Evolutionary conservation across 2,329 filamentous ascomycete species (phyloP).

Genomic region (Beauveria brongniartii): DNA sequence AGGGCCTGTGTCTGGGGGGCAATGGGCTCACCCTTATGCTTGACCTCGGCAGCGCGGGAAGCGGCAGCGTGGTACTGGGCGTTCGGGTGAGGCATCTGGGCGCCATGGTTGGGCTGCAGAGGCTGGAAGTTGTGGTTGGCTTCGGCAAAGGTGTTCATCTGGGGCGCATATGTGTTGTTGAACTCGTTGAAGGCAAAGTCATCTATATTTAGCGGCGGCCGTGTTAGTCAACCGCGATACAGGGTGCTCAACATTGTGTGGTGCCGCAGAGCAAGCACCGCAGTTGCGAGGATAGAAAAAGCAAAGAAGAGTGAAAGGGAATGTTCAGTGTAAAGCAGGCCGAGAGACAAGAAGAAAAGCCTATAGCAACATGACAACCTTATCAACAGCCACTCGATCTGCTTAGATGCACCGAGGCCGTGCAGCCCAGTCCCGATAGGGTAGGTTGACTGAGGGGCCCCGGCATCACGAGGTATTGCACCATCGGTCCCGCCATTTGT

Average conservation of each 20-base stretch:
- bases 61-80: conserved; percentile 24
- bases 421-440: not conserved
- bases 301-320: not conserved
- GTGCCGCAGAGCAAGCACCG: not conserved
- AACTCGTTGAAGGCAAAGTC: conserved; percentile 52
- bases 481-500: conserved; percentile 42
- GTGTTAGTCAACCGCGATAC: conserved; percentile 19
- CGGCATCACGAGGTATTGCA: conserved; percentile 54
- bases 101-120: conserved; percentile 43
- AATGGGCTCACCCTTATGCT: conserved; percentile 37
- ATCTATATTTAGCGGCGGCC: conserved; percentile 38
- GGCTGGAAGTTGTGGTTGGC: conserved; percentile 36
- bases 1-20: conserved; percentile 35
- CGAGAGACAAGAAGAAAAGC: not conserved
- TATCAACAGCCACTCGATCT: conserved; percentile 4
- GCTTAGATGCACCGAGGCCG: conserved; percentile 1
- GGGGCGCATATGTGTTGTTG: conserved; percentile 41
- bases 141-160: conserved; percentile 34
- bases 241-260: not conserved
- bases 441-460: conserved; percentile 5
- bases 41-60: conserved; percentile 29
- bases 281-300: not conserved
- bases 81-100: conserved; percentile 18
- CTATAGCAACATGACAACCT: conserved; percentile 4
- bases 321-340: not conserved